A percentile compares a stretch with the other conserved stretches of the same genome.
These are phyloP conservation scores for Coemansia sp. DNA, from an alignment of 192 early-diverging fungal genomes.

Conservation along the genomic window DNA sequence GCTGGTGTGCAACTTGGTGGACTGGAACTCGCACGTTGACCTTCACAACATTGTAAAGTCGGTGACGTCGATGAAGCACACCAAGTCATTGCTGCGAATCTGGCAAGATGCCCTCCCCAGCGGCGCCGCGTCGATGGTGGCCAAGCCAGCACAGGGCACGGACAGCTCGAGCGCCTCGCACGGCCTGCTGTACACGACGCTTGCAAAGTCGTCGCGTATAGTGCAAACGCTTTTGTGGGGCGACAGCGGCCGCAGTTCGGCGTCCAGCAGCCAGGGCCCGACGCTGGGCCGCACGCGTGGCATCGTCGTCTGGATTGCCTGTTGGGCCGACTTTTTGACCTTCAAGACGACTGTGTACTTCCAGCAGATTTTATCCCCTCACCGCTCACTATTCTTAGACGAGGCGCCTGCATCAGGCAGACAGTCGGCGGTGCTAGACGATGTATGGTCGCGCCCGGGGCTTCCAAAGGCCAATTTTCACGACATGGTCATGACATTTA, in stretches of 20 bases:
- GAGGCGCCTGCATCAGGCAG: slow-evolving; percentile 12
- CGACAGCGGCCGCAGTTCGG: slow-evolving; percentile 3
- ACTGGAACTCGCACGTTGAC: slow-evolving; percentile 37
- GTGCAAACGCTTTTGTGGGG: slow-evolving; percentile 45
- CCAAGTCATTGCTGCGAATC: slow-evolving; percentile 21
- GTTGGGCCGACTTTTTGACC: slow-evolving; percentile 28
- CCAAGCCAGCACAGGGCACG: not conserved
- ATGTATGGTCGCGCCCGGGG: slow-evolving; percentile 36
- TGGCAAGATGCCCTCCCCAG: slow-evolving; percentile 29
- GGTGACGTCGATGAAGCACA: slow-evolving; percentile 32
- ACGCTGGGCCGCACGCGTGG: slow-evolving; percentile 18
- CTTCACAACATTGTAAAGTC: slow-evolving; percentile 39
- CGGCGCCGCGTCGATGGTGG: not conserved
- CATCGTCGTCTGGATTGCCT: slow-evolving; percentile 26
- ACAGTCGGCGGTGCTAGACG: slow-evolving; percentile 23
- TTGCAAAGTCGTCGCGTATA: slow-evolving; percentile 45
- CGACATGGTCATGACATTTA: slow-evolving; percentile 25
- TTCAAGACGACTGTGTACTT: slow-evolving; percentile 49
- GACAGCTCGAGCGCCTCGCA: slow-evolving; percentile 1
- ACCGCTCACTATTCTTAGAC: slow-evolving; percentile 36
- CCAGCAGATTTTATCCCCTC: slow-evolving; percentile 37
- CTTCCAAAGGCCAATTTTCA: slow-evolving; percentile 21
- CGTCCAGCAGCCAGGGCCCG: slow-evolving; percentile 3
- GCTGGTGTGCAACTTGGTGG: slow-evolving; percentile 34
- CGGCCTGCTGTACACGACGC: slow-evolving; percentile 24